Evolutionary conservation across 208 protist species (phyloP).

Genomic region (Trypanosoma theileri): DNA sequence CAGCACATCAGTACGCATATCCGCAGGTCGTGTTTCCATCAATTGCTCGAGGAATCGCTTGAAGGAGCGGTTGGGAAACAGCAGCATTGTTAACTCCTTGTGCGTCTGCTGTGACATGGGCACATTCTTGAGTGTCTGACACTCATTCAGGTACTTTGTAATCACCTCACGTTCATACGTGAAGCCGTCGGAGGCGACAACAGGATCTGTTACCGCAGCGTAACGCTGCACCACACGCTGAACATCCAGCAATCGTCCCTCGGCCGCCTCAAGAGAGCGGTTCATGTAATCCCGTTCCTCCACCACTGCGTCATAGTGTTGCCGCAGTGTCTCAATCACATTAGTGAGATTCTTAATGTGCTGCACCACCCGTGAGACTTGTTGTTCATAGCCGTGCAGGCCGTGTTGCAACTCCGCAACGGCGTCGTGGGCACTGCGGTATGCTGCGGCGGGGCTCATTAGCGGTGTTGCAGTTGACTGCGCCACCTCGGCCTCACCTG

Average conservation of each 20-base stretch:
- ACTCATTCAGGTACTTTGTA: constrained; percentile 65
- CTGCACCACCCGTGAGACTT: constrained; percentile 42
- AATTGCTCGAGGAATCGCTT: constrained; percentile 79
- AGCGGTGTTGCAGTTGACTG: constrained; percentile 26
- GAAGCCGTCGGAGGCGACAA: constrained; percentile 89
- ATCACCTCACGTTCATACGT: constrained; percentile 91
- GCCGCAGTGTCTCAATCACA: constrained; percentile 48
- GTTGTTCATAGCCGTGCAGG: constrained; percentile 51
- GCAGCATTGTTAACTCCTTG: constrained; percentile 55
- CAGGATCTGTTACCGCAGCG: constrained; percentile 74
- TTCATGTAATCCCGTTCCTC: constrained; percentile 58
- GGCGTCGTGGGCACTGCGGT: constrained; percentile 44
- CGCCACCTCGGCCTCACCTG: constrained; percentile 30
- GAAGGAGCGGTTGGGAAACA: constrained; percentile 82
- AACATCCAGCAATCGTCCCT: constrained; percentile 56
- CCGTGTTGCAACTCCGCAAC: constrained; percentile 35
- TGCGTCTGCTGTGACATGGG: constrained; percentile 76
- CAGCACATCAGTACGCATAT: constrained; percentile 7
- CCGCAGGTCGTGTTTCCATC: constrained; percentile 30
- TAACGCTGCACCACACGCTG: constrained; percentile 67
- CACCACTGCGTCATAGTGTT: constrained; percentile 62
- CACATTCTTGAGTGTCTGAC: constrained; percentile 42
- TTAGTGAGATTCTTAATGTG: constrained; percentile 39
- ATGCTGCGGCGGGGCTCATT: constrained; percentile 42
- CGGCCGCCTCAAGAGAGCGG: constrained; percentile 38